Evolutionary conservation across 306 rosid genomes (phyloP).

Genomic region (Aeschynomene evenia): DNA sequence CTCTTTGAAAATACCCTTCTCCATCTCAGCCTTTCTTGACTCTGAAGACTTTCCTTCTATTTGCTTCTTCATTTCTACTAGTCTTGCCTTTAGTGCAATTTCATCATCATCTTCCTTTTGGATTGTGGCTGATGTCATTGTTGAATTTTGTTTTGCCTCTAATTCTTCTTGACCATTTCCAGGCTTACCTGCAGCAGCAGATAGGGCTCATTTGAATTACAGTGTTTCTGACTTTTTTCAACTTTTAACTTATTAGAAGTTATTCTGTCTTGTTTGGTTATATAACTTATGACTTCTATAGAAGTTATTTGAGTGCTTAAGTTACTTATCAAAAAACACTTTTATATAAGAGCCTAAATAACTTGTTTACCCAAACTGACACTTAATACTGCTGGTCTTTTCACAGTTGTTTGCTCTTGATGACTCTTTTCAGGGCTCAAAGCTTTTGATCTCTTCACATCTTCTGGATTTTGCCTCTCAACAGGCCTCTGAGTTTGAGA

Average conservation of each 20-base stretch:
- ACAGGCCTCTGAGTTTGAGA: neutral
- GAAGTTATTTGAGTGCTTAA: too few species aligned
- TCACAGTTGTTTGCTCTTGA: neutral
- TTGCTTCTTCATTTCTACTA: neutral
- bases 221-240: too few species aligned
- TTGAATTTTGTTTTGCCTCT: neutral
- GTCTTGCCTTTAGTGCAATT: neutral
- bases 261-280: too few species aligned
- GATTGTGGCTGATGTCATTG: neutral
- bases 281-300: too few species aligned
- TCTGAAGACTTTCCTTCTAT: constrained; percentile 27
- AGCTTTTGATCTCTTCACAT: neutral
- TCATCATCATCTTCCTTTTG: constrained; percentile 9
- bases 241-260: too few species aligned
- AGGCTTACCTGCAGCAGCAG: neutral
- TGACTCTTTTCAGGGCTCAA: constrained; percentile 17
- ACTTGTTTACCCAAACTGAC: too few species aligned
- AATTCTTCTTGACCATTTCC: constrained; percentile 21
- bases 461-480: constrained; percentile 1
- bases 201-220: too few species aligned
- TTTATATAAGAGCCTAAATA: too few species aligned
- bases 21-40: constrained; percentile 12
- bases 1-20: constrained; percentile 2
- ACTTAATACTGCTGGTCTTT: neutral
- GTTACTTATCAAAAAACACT: too few species aligned